Base-by-base conservation (phyloP, 192 early-diverging fungal species). In the Podila horticola region DNA sequence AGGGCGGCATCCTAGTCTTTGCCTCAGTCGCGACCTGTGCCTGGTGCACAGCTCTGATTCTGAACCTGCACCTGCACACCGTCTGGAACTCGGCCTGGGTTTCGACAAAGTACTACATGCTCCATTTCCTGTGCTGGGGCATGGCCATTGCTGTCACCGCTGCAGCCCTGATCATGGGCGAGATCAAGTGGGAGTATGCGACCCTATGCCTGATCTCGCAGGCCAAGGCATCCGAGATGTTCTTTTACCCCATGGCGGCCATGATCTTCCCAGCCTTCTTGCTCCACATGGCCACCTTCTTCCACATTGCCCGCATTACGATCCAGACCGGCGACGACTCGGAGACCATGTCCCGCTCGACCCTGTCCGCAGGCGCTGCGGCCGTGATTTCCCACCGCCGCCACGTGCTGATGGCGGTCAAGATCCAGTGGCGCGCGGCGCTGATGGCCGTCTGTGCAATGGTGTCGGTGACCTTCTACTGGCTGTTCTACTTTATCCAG, bases 361-460 rank as follows among this genome's bases (percentile, higher is more conserved):
- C 77, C 29, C 67, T 81, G 17, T 81, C 68, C 1, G 72, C 69
- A 13, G 74, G 73, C 49, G 66, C 71, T 13, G 70, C 77, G 1
- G 68, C 72, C 15, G 58, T 71, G 29, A 71, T 74, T 51, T 69
- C 84, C 10, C 84, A 83, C 15, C 79, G 82, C 31, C 84, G 82
- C 22, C 88, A 86, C 49, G 84, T 89, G 30, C 67, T 89, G 51
- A 83, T 81, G 64, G 86, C 86, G 11, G 74, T 89, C 34, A 74
- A 82, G 33, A 89, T 89, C 45, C 88, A 89, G 65, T 89, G 88
- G 88, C 83, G 88, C 12, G 88, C 86, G 2, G 75, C 87, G 13
- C 59, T 89, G 34, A 72, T 89, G 45, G 86, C 86, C 9, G 19
- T 88, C n/a, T 69, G 64, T 31, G 68, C 85, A 8, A 75, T 86